phyloP scores from a whole-genome alignment of 768 basidiomycete genomes.

The Xerocomellus dryophilus region DNA sequence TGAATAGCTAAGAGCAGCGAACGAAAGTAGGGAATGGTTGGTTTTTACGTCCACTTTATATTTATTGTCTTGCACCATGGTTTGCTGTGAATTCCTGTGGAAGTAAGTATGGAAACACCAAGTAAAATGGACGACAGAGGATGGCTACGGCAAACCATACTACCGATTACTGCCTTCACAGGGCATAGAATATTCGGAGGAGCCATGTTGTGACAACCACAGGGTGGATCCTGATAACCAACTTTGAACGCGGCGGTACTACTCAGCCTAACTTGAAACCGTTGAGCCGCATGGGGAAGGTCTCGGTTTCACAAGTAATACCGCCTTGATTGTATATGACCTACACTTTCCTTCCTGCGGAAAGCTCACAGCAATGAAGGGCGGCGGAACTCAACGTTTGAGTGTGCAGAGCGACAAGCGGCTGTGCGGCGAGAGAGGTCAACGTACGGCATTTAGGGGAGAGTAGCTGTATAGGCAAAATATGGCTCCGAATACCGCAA shows the following conservation, averaged over 20 bases:
- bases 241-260: not conserved
- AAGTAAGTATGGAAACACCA: slow-evolving; percentile 10
- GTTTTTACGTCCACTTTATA: slow-evolving; percentile 7
- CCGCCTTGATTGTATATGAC: not conserved
- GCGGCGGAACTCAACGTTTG: not conserved
- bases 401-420: not conserved
- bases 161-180: not conserved
- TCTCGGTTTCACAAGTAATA: not conserved
- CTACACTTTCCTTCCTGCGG: not conserved
- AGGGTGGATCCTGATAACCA: slow-evolving; percentile 18
- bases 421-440: not conserved
- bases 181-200: not conserved
- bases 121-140: slow-evolving; percentile 3
- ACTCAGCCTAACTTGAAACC: not conserved
- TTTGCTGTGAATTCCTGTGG: slow-evolving; percentile 25
- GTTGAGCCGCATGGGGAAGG: not conserved
- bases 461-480: slow-evolving; percentile 1
- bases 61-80: not conserved
- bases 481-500: not conserved
- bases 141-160: slow-evolving; percentile 9
- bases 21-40: not conserved
- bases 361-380: not conserved
- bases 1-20: not conserved
- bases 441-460: not conserved
- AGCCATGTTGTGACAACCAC: slow-evolving; percentile 10